These are phyloP conservation scores for Boletus rubescentipes DNA, from an alignment of 768 basidiomycete species.

Conservation along the genomic window DNA sequence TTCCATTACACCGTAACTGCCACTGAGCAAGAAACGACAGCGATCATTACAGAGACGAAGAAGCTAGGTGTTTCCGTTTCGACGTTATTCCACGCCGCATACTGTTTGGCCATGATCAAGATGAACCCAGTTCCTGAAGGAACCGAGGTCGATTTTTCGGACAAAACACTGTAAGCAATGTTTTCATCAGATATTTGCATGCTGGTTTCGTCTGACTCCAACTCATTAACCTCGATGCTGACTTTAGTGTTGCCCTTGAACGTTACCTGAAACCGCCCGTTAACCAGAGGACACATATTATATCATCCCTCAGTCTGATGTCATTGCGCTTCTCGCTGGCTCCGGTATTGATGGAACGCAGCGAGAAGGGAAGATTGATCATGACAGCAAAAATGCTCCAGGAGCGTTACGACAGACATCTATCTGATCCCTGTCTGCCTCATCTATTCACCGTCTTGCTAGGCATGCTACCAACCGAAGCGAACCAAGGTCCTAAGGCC, in stretches of 20 bases:
- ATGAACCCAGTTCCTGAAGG: conserved; percentile 16
- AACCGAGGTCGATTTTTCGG: conserved; percentile 19
- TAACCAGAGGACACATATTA: conserved; percentile 17
- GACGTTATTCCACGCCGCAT: conserved; percentile 22
- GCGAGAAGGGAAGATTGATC: conserved; percentile 13
- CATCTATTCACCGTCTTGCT: conserved; percentile 1
- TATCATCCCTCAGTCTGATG: conserved; percentile 14
- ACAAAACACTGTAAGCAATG: conserved; percentile 15
- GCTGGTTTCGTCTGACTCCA: background rate
- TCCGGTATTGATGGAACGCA: background rate
- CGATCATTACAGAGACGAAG: conserved; percentile 10
- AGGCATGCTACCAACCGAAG: background rate
- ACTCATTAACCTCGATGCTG: too few relatives aligned
- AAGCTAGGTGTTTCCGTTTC: conserved; percentile 13
- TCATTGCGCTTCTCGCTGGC: conserved; percentile 20
- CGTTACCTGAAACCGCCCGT: conserved; percentile 19
- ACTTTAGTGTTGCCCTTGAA: conserved; percentile 15
- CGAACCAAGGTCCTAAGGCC: background rate
- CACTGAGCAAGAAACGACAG: conserved; percentile 10
- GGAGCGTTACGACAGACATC: conserved; percentile 7
- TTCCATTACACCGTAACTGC: background rate
- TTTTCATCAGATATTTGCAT: background rate
- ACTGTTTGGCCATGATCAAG: conserved; percentile 20
- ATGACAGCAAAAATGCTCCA: conserved; percentile 14
- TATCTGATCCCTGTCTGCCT: conserved; percentile 15